Evolutionary conservation across 345 rosid species (phyloP), one percentile per base, ranked within the genome.

Genomic region (Conringia planisiliqua): DNA sequence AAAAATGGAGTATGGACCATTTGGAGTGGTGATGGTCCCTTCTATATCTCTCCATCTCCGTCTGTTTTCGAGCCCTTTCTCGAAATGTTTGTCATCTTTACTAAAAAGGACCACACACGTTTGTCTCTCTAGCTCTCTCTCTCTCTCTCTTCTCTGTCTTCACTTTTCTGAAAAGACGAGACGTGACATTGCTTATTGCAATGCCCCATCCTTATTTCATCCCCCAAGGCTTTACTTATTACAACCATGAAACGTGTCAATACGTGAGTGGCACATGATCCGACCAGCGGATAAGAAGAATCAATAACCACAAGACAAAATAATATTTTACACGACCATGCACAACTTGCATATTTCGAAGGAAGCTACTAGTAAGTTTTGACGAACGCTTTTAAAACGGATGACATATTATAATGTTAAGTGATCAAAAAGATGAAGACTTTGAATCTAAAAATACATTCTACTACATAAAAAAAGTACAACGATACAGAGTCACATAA

Each of bases 91-190:
- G 42, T 38, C 42, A 54, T 70, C 54, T 56, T 69, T 70, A 42
- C 32, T 33, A 22, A 29, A 20, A 43, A 57, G 58, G 74, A 22
- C 59, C 46, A 35, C 11, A 13, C 29, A 7, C 10, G 22, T 42
- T 3, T 42, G 2, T 42, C 7, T 42, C 13, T 42, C 17, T 6
- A 14, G 8, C 47, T 60, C 39, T 35, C 33, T 30, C 44, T 59
- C 32, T 30, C 38, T 9, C 55, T 50, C 54, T 18, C 7, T 14
- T 40, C 17, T 30, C 47, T 71, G 27, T 71, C 14, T 46, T 27
- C 22, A 35, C 66, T 22, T 33, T 54, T 46, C 38, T 71, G 38
- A 60, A 71, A 71, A 60, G 75, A 71, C 66, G 38, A 71, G 59
- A 48, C 59, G 26, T 71, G 44, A 2, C 36, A 59, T 14, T 57